Evolutionary conservation across 495 filamentous ascomycete genomes (phyloP).

Genomic region (Penicillium ochrochloron): DNA sequence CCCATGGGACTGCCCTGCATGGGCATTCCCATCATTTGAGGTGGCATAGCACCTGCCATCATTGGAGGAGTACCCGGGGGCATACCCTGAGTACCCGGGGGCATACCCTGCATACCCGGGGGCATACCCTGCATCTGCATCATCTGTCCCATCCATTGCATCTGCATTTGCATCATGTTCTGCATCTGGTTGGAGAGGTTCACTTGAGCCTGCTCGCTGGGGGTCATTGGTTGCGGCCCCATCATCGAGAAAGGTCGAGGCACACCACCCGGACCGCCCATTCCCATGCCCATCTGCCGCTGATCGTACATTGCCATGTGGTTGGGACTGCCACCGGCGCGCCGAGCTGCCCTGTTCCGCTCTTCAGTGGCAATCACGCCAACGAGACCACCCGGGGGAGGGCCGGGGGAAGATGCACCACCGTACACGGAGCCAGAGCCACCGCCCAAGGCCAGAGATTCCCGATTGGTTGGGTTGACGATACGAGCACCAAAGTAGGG

Average conservation of each 20-base stretch:
- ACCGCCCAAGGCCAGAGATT: constrained; percentile 74
- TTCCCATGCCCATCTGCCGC: constrained; percentile 15
- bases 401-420: constrained; percentile 46
- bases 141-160: constrained; percentile 78
- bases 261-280: constrained; percentile 32
- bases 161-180: constrained; percentile 91
- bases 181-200: constrained; percentile 89
- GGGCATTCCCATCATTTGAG: constrained; percentile 34
- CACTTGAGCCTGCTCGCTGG: constrained; percentile 76
- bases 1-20: constrained; percentile 28
- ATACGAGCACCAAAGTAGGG: constrained; percentile 86
- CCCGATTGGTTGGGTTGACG: constrained; percentile 73
- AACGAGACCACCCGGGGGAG: constrained; percentile 73
- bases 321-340: constrained; percentile 71
- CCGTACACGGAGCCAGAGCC: constrained; percentile 61
- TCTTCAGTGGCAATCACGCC: constrained; percentile 92
- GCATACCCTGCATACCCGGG: constrained; percentile 16
- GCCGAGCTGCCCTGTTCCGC: constrained; percentile 71
- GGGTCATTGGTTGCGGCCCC: constrained; percentile 33
- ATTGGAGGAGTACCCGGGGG: constrained; percentile 18
- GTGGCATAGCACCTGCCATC: constrained; percentile 22
- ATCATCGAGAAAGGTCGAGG: constrained; percentile 55
- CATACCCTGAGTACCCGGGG: neutral
- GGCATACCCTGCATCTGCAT: constrained; percentile 70
- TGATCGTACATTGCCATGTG: constrained; percentile 52